These are phyloP conservation scores for Diaporthe caulivora DNA, from an alignment of 2,329 filamentous ascomycete genomes.

Conservation along the genomic window DNA sequence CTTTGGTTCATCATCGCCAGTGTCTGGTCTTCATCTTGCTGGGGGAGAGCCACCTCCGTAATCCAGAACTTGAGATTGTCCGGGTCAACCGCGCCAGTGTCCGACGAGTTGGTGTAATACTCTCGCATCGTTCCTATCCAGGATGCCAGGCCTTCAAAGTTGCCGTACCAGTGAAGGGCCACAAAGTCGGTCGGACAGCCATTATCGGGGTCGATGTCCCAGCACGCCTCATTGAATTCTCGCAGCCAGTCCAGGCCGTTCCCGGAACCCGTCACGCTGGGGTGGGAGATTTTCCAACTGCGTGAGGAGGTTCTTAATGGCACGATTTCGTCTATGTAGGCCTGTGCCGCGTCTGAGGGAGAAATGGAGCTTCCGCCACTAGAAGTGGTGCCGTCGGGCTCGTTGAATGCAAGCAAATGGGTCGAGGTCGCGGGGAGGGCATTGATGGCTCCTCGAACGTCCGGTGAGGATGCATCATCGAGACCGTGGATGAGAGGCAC, in stretches of 20 bases:
- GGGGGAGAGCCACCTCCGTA: conserved; percentile 55
- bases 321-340: conserved; percentile 52
- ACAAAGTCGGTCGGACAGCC: conserved; percentile 57
- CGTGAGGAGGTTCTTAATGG: conserved; percentile 48
- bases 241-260: conserved; percentile 55
- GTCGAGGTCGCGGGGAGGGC: conserved; percentile 50
- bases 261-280: conserved; percentile 55
- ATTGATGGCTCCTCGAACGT: conserved; percentile 46
- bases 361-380: conserved; percentile 55
- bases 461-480: conserved; percentile 47
- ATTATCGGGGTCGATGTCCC: conserved; percentile 49
- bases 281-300: conserved; percentile 55
- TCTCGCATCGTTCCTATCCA: conserved; percentile 52
- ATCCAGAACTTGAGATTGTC: conserved; percentile 51
- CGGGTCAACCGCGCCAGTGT: conserved; percentile 39
- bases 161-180: conserved; percentile 57
- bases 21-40: conserved; percentile 50
- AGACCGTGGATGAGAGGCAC: conserved; percentile 55
- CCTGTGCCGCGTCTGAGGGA: conserved; percentile 53
- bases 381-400: conserved; percentile 55
- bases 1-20: conserved; percentile 56
- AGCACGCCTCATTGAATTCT: conserved; percentile 55
- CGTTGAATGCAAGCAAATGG: conserved; percentile 56
- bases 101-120: conserved; percentile 47
- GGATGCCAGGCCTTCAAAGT: conserved; percentile 50